Evolutionary conservation across 2,329 filamentous ascomycete genomes (phyloP).

Genomic region (Diplodia sapinea): DNA sequence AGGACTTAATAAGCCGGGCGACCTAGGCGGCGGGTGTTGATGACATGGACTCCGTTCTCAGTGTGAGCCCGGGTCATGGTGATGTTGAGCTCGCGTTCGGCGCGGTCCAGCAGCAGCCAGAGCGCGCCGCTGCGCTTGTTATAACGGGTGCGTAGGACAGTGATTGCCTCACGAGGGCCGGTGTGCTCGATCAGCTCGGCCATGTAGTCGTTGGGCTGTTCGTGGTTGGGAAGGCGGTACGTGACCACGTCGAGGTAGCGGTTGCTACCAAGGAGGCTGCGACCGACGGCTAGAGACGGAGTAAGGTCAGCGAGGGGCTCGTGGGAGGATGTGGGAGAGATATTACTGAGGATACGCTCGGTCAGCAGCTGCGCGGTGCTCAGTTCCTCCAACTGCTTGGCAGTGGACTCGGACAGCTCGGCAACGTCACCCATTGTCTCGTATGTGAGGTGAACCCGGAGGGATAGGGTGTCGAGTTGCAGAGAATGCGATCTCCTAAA

Average conservation of each 20-base stretch:
- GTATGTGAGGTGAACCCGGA: background rate
- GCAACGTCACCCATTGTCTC: conserved; percentile 9
- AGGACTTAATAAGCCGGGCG: background rate
- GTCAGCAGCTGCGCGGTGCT: background rate
- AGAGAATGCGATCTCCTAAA: background rate
- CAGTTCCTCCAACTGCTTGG: conserved; percentile 1
- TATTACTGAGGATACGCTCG: conserved; percentile 14
- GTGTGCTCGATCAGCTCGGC: conserved; percentile 23
- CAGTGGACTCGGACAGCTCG: background rate
- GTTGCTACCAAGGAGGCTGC: conserved; percentile 17
- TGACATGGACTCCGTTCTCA: background rate
- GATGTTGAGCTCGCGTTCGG: conserved; percentile 19
- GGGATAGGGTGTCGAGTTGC: too few relatives aligned
- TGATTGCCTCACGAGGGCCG: background rate
- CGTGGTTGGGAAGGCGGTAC: background rate
- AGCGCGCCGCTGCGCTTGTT: conserved; percentile 7
- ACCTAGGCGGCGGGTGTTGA: conserved; percentile 18
- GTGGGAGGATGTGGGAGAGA: background rate
- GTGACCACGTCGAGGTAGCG: conserved; percentile 19
- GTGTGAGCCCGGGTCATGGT: background rate
- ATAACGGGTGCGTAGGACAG: background rate
- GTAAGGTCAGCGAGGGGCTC: background rate
- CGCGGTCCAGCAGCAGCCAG: conserved; percentile 15
- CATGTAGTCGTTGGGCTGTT: conserved; percentile 7
- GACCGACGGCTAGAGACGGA: background rate